Evolutionary conservation across 78 protist species (phyloP).

Genomic region (Blattamonas nauphoetae): DNA sequence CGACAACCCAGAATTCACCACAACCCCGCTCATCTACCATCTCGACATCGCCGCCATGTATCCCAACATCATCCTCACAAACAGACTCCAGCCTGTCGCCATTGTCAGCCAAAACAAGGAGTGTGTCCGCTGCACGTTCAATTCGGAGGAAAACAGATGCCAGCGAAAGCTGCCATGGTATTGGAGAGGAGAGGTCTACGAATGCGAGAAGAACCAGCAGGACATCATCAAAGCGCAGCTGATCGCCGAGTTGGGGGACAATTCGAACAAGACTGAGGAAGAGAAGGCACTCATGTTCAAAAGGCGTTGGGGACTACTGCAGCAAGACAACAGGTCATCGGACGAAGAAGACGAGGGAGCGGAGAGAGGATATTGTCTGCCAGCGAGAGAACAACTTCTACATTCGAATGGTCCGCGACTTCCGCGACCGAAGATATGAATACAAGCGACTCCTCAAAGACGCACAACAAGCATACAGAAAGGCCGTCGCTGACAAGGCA

Average conservation of each 20-base stretch:
- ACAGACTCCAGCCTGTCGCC: slow-evolving; percentile 93
- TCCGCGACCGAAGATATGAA: slow-evolving; percentile 86
- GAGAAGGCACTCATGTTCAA: slow-evolving; percentile 43
- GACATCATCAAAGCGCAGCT: not conserved
- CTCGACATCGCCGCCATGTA: slow-evolving; percentile 99
- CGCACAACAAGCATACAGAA: not conserved
- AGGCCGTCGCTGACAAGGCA: slow-evolving; percentile 24
- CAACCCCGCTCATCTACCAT: slow-evolving; percentile 85
- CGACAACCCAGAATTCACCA: slow-evolving; percentile 50
- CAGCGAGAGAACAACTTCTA: slow-evolving; percentile 97
- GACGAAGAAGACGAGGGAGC: slow-evolving; percentile 11
- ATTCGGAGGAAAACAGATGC: slow-evolving; percentile 40
- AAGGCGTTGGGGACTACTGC: slow-evolving; percentile 60
- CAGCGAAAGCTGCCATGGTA: not conserved
- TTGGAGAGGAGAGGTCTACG: not conserved
- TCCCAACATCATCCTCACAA: slow-evolving; percentile 99
- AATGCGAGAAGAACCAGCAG: no score
- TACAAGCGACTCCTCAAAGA: slow-evolving; percentile 70
- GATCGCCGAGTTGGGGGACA: not conserved
- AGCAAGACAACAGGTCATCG: slow-evolving; percentile 19
- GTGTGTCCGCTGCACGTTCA: slow-evolving; percentile 76
- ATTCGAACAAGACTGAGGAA: slow-evolving; percentile 33
- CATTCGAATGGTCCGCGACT: slow-evolving; percentile 83
- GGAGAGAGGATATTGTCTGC: slow-evolving; percentile 68
- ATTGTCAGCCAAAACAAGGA: slow-evolving; percentile 54